Evolutionary conservation across 441 rosid genomes (phyloP).

Genomic region (Euphorbia neoarborescens): DNA sequence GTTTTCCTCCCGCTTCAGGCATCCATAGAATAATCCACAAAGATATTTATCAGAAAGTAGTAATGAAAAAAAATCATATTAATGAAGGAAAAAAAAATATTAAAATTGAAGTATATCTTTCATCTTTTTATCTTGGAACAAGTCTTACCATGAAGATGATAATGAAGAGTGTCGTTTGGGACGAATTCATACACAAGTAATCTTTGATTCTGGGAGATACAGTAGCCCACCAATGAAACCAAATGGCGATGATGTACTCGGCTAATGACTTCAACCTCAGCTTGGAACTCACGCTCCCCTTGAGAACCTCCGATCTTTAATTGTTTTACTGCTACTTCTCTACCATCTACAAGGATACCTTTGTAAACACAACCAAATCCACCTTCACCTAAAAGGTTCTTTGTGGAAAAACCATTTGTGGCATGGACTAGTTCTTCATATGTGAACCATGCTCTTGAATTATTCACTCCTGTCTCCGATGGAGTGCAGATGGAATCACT

Average conservation of each 20-base stretch:
- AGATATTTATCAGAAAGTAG: background rate
- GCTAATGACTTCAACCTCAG: conserved; percentile 87
- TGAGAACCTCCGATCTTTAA: conserved; percentile 76
- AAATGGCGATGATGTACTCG: conserved; percentile 91
- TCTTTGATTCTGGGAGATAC: conserved; percentile 66
- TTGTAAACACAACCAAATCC: conserved; percentile 95
- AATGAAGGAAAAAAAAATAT: background rate
- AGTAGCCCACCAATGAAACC: conserved; percentile 90
- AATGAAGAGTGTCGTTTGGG: conserved; percentile 74
- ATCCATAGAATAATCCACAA: conserved; percentile 4
- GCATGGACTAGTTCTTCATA: conserved; percentile 67
- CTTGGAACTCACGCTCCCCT: conserved; percentile 88
- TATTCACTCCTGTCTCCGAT: conserved; percentile 44
- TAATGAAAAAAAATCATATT: background rate
- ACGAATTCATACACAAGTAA: conserved; percentile 86
- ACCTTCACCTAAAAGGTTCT: conserved; percentile 84
- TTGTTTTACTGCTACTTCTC: conserved; percentile 87
- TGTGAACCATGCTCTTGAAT: conserved; percentile 64
- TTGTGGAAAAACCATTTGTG: conserved; percentile 55
- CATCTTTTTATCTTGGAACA: conserved; percentile 4
- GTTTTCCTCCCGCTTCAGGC: conserved; percentile 43
- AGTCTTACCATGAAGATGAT: conserved; percentile 74
- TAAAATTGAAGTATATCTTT: conserved; percentile 4
- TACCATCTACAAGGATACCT: conserved; percentile 61
- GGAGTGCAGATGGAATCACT: conserved; percentile 38